Conservation (phyloP, 1,284 basidiomycete species). For the Sporisorium exsertum region DNA sequence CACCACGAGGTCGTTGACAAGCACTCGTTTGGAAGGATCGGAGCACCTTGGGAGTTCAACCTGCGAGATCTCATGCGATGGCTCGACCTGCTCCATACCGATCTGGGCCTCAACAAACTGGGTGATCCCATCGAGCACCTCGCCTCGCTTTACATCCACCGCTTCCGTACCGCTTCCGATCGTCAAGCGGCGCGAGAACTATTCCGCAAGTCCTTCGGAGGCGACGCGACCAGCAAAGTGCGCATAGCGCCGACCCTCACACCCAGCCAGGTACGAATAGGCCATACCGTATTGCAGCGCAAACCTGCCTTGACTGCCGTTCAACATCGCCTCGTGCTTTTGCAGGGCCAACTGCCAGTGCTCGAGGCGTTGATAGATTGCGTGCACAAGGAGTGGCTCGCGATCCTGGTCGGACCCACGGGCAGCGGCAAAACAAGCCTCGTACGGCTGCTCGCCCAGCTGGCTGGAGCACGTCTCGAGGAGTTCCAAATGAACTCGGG, state of each 20-base stretch:
- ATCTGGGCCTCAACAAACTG: slow-evolving; percentile 74
- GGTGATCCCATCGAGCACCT: slow-evolving; percentile 62
- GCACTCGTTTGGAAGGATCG: slow-evolving; percentile 81
- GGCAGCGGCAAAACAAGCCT: slow-evolving; percentile 84
- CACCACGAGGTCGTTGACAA: slow-evolving; percentile 79
- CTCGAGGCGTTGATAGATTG: slow-evolving; percentile 83
- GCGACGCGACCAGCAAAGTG: slow-evolving; percentile 58
- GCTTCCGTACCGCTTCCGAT: slow-evolving; percentile 83
- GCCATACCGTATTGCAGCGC: slow-evolving; percentile 76
- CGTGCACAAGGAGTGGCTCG: slow-evolving; percentile 84
- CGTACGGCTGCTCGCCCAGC: slow-evolving; percentile 79
- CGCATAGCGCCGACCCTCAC: slow-evolving; percentile 73
- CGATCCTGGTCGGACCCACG: slow-evolving; percentile 84
- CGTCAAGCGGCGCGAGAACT: slow-evolving; percentile 75
- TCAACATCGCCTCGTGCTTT: slow-evolving; percentile 70
- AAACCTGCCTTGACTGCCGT: slow-evolving; percentile 12
- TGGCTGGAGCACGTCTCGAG: slow-evolving; percentile 78
- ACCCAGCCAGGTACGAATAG: slow-evolving; percentile 76
- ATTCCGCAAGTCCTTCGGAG: slow-evolving; percentile 76
- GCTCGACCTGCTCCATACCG: slow-evolving; percentile 73
- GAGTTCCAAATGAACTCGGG: slow-evolving; percentile 86
- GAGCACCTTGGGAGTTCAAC: slow-evolving; percentile 98
- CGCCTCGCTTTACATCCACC: slow-evolving; percentile 77
- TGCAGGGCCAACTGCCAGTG: slow-evolving; percentile 77
- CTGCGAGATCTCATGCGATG: slow-evolving; percentile 94